A percentile compares a stretch with the other conserved stretches of the same genome.
Conservation (phyloP, 108 stramenopile species). For the Pseudonitzschia multiseries region DNA sequence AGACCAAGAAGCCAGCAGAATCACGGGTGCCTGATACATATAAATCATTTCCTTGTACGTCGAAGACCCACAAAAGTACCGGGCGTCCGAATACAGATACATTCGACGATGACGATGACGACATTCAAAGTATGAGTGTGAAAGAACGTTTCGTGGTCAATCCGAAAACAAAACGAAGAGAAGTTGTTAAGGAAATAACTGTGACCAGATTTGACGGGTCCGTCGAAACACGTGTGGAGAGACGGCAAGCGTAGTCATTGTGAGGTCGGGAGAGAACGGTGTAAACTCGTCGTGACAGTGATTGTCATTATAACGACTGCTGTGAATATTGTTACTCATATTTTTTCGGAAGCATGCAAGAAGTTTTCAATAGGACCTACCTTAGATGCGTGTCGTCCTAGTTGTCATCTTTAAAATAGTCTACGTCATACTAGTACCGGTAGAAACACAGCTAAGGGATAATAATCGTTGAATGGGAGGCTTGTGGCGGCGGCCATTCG, state of each 20-base stretch:
- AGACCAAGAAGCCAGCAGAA: background rate
- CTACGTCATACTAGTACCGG: too few species aligned
- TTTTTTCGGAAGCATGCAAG: too few species aligned
- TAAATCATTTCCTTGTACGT: background rate
- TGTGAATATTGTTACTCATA: too few species aligned
- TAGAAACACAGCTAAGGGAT: too few species aligned
- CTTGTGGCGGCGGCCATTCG: too few species aligned
- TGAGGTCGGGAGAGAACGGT: too few species aligned
- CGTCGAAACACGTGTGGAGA: background rate
- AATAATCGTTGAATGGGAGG: too few species aligned
- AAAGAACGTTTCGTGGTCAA: background rate
- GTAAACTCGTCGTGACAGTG: too few species aligned
- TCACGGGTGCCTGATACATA: background rate
- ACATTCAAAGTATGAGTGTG: background rate
- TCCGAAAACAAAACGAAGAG: constrained; percentile 1
- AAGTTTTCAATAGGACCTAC: too few species aligned
- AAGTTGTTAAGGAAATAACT: background rate
- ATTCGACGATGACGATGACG: background rate
- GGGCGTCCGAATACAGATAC: background rate
- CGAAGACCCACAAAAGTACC: background rate
- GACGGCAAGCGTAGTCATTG: background rate
- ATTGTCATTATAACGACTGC: too few species aligned
- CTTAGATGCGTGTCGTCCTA: too few species aligned
- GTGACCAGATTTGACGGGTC: background rate
- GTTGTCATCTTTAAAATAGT: too few species aligned